Percentiles rank a stretch among this genome's conserved stretches.
These are phyloP conservation scores for Neocallimastix lanati DNA, from an alignment of 192 early-diverging fungal species.

Conservation along the genomic window DNA sequence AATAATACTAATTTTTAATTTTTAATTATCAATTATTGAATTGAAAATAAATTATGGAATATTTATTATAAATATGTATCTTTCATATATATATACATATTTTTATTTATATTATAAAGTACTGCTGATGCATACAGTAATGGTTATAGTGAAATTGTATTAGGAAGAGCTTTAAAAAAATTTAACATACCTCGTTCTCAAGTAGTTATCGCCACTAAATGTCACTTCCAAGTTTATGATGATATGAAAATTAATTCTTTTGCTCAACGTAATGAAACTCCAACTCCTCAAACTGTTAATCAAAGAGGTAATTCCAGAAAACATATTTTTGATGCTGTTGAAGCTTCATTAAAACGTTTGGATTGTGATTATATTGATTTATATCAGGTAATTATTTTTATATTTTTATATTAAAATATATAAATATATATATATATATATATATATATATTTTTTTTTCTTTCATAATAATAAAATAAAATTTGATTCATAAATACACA, in stretches of 20 bases:
- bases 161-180: slow-evolving; percentile 28
- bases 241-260: background rate
- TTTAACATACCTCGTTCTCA: slow-evolving; percentile 25
- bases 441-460: too few species aligned
- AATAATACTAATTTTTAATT: background rate
- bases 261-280: background rate
- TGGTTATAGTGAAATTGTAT: slow-evolving; percentile 27
- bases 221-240: background rate
- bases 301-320: slow-evolving; percentile 16
- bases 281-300: slow-evolving; percentile 1
- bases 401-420: too few species aligned
- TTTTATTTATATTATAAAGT: too few species aligned
- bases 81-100: too few species aligned
- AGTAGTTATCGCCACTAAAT: slow-evolving; percentile 39
- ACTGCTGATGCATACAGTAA: slow-evolving; percentile 31
- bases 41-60: too few species aligned
- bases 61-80: too few species aligned
- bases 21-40: too few species aligned
- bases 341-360: slow-evolving; percentile 29
- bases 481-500: too few species aligned
- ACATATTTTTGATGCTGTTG: slow-evolving; percentile 24
- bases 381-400: slow-evolving; percentile 13
- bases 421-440: too few species aligned
- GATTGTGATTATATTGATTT: slow-evolving; percentile 31
- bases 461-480: too few species aligned